A percentile compares a stretch with the other conserved stretches of the same genome.
Conservation (phyloP, 2,329 filamentous ascomycete genomes). For the Cercospora sesami region DNA sequence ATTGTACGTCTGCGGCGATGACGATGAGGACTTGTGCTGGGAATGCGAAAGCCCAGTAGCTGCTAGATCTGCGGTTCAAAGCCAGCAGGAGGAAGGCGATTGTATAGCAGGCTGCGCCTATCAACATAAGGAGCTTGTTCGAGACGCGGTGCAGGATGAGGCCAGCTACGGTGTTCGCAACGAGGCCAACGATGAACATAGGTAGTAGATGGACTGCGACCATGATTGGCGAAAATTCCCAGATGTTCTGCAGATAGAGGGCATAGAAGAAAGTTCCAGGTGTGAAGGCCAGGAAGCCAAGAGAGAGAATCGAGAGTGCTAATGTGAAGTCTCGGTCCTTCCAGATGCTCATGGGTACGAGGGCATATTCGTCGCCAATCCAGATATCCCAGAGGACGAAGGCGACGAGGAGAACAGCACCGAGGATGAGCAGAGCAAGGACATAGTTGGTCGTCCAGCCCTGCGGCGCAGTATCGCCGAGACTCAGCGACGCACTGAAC, state of each 20-base stretch:
- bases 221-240: slow-evolving; percentile 6
- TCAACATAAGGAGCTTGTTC: slow-evolving; percentile 13
- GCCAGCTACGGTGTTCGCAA: slow-evolving; percentile 5
- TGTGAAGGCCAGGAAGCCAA: slow-evolving; percentile 16
- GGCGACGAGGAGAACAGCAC: slow-evolving; percentile 45
- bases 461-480: slow-evolving; percentile 43
- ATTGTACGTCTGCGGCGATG: slow-evolving; percentile 12
- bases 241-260: slow-evolving; percentile 10
- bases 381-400: slow-evolving; percentile 15
- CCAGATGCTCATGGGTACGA: slow-evolving; percentile 13
- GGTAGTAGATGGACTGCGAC: slow-evolving; percentile 12
- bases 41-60: slow-evolving; percentile 18
- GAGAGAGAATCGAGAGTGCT: slow-evolving; percentile 9
- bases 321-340: slow-evolving; percentile 12
- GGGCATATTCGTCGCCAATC: neutral
- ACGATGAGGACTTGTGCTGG: slow-evolving; percentile 12
- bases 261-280: slow-evolving; percentile 17
- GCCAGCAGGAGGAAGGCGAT: slow-evolving; percentile 8
- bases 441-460: slow-evolving; percentile 43
- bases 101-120: slow-evolving; percentile 9
- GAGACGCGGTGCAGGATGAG: slow-evolving; percentile 12
- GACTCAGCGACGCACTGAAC: slow-evolving; percentile 46
- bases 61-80: slow-evolving; percentile 4
- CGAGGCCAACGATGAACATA: slow-evolving; percentile 15
- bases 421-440: slow-evolving; percentile 44